These are phyloP conservation scores for Dentipellis sp. DNA, from an alignment of 768 basidiomycete genomes.

Conservation along the genomic window DNA sequence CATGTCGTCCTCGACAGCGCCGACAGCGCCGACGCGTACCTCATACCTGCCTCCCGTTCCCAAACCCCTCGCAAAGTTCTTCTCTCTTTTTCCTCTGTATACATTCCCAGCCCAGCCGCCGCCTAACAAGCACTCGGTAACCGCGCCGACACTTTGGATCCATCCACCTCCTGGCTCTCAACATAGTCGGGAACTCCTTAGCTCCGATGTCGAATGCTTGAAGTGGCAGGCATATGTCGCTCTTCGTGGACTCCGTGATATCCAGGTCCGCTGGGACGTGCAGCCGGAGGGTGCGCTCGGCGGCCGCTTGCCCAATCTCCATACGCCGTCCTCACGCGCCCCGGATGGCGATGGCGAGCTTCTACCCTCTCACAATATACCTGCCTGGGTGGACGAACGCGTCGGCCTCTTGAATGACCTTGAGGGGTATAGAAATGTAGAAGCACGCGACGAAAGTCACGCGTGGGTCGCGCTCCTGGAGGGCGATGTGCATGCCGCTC, in stretches of 20 bases:
- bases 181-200: conserved; percentile 31
- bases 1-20: not conserved
- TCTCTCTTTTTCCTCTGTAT: conserved; percentile 15
- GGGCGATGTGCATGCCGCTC: conserved; percentile 64
- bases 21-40: conserved; percentile 12
- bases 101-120: conserved; percentile 13
- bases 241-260: conserved; percentile 43
- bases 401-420: conserved; percentile 34
- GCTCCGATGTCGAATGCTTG: conserved; percentile 76
- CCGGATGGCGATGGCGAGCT: conserved; percentile 35
- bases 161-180: conserved; percentile 29
- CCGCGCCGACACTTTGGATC: conserved; percentile 57
- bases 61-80: conserved; percentile 9
- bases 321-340: conserved; percentile 33
- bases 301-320: conserved; percentile 61
- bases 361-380: conserved; percentile 59
- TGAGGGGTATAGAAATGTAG: conserved; percentile 59
- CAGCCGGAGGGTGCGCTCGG: conserved; percentile 60
- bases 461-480: conserved; percentile 81
- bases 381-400: conserved; percentile 59
- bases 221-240: conserved; percentile 86
- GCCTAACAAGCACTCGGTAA: conserved; percentile 9
- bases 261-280: conserved; percentile 61
- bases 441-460: conserved; percentile 60
- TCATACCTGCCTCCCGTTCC: conserved; percentile 4